Percentiles rank a stretch among this genome's conserved stretches.
Evolutionary conservation across 495 filamentous ascomycete genomes (phyloP).

Genomic region (Xylaria scruposa): DNA sequence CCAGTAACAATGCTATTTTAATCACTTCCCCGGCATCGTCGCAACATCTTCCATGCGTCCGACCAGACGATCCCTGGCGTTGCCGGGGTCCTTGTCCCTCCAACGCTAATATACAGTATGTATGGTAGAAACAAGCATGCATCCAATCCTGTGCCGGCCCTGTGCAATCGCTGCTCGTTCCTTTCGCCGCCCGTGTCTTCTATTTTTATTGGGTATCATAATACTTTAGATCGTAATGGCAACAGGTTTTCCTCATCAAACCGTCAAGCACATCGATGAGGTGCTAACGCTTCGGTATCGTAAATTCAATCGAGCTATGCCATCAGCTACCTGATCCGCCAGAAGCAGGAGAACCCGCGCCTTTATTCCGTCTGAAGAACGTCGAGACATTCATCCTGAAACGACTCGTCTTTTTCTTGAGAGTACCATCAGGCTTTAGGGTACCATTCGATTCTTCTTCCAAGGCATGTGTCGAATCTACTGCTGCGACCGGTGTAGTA

Average conservation of each 20-base stretch:
- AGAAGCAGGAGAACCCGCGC: constrained; percentile 47
- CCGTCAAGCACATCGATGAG: constrained; percentile 22
- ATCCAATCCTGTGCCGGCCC: constrained; percentile 23
- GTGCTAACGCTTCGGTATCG: constrained; percentile 3
- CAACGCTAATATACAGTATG: constrained; percentile 41
- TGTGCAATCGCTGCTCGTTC: constrained; percentile 27
- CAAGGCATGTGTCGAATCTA: constrained; percentile 30
- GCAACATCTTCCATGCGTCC: constrained; percentile 18
- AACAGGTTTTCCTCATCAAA: constrained; percentile 23
- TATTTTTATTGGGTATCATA: constrained; percentile 31
- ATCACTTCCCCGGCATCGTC: constrained; percentile 11
- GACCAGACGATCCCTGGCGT: constrained; percentile 9
- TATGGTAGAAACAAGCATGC: constrained; percentile 36
- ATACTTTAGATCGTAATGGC: constrained; percentile 27
- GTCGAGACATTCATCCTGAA: constrained; percentile 54
- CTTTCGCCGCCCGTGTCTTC: constrained; percentile 21
- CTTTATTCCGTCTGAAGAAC: constrained; percentile 53
- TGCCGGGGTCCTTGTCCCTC: constrained; percentile 6
- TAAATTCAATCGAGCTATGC: background rate
- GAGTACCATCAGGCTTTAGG: constrained; percentile 40
- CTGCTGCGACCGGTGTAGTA: constrained; percentile 29
- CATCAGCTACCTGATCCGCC: constrained; percentile 32
- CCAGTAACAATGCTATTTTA: constrained; percentile 30
- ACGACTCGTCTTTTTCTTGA: constrained; percentile 57
- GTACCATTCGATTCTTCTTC: constrained; percentile 43